Evolutionary conservation across 345 rosid species (phyloP), one percentile per base, ranked within the genome.

Genomic region (Brassica nigra): DNA sequence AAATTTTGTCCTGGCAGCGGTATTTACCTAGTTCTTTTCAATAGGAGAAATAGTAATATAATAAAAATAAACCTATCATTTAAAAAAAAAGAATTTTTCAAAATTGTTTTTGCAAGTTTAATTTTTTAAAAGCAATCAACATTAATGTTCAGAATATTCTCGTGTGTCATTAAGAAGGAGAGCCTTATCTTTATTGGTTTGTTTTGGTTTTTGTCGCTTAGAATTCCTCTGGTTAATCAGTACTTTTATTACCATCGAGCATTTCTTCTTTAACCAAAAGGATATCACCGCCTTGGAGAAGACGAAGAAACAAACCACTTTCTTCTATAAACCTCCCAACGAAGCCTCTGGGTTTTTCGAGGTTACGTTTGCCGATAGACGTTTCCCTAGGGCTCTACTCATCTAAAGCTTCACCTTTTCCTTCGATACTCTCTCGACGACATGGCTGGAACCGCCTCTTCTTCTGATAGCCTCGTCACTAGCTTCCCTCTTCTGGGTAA

Each of bases 401-500:
- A 61, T 59, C 8, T 31, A 62, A 74, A 74, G 67, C 70, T 68
- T 72, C 39, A 6, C 37, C 71, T 54, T 44, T 76, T 28, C n/a
- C n/a, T 54, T 58, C 5, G 59, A 39, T 72, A 64, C 47, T 58
- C 70, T 72, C 55, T 47, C 18, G 18, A 18, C 54, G 81, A 65
- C 31, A 89, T 90, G 95, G 80, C 85, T 8, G 81, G 88, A 63
- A 81, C 85, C 65, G 54, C 86, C 59, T 74, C 90, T 54, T 72
- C 90, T 47, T 76, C 95, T 68, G 92, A 86, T 79, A 86, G 86
- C 85, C 86, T 88, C 90, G 86, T 75, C 84, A 2, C 81, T 70
- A 29, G 28, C 73, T 86, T 84, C 27, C 77, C 86, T 85, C 86
- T 76, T 80, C 82, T 87, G 73, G 86, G 86, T 81, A 80, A 39